Conservation (phyloP, 495 filamentous ascomycete genomes). For the Platismatia glauca region DNA sequence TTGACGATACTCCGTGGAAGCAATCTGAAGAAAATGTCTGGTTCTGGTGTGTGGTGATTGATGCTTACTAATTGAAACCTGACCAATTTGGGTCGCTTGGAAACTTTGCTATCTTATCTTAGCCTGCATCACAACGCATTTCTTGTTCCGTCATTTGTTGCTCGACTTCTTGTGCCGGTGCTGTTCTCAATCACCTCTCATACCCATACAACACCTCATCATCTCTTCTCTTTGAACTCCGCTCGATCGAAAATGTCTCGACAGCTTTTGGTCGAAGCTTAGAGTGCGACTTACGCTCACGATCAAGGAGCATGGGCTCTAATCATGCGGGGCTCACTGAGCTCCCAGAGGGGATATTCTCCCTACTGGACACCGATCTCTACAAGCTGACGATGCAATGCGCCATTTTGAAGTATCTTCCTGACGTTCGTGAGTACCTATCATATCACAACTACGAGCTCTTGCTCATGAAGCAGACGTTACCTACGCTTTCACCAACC, state of each 20-base stretch:
- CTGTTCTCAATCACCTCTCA: not conserved
- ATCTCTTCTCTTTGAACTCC: not conserved
- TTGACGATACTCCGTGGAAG: no score
- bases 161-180: not conserved
- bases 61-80: no score
- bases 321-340: not conserved
- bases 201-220: no score
- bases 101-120: conserved; percentile 10
- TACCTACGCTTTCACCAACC: conserved; percentile 88
- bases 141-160: no score
- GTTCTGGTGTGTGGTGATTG: no score
- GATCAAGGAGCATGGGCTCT: conserved; percentile 7
- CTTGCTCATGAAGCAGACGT: conserved; percentile 45
- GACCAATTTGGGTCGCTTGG: no score
- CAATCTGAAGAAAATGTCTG: no score
- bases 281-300: not conserved
- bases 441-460: not conserved
- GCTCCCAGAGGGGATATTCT: conserved; percentile 65
- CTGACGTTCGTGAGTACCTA: conserved; percentile 54
- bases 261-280: no score
- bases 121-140: not conserved
- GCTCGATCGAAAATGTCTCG: no score
- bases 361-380: conserved; percentile 91
- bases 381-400: conserved; percentile 99
- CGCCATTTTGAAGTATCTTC: conserved; percentile 83